Evolutionary conservation across 2,329 filamentous ascomycete genomes (phyloP).

Genomic region (Aspergillus jensenii): DNA sequence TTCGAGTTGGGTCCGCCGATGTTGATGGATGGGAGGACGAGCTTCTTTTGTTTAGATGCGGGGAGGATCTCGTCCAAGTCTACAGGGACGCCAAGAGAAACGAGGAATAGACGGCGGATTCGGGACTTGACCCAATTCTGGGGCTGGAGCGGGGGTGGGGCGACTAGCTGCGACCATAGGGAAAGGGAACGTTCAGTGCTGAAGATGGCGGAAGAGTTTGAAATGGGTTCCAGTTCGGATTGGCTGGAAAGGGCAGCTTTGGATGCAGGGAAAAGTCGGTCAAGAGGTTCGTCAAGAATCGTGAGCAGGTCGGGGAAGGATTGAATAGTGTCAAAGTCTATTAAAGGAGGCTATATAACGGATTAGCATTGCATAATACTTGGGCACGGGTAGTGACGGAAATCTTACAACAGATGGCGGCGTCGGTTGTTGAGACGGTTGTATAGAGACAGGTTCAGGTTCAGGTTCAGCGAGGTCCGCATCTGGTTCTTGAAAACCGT

Average conservation of each 20-base stretch:
- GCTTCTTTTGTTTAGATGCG: slow-evolving; percentile 96
- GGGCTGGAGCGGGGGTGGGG: slow-evolving; percentile 88
- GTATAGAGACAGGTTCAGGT: slow-evolving; percentile 19
- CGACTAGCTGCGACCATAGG: slow-evolving; percentile 93
- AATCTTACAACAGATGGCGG: slow-evolving; percentile 47
- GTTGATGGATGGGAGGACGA: slow-evolving; percentile 81
- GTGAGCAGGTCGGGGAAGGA: slow-evolving; percentile 43
- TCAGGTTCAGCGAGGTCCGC: slow-evolving; percentile 30
- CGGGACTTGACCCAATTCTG: slow-evolving; percentile 97
- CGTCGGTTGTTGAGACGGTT: slow-evolving; percentile 30
- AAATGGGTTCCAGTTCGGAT: slow-evolving; percentile 40
- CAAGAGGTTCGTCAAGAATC: slow-evolving; percentile 40
- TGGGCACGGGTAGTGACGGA: background rate
- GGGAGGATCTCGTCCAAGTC: slow-evolving; percentile 97
- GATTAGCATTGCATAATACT: background rate
- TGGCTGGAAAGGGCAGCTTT: slow-evolving; percentile 33
- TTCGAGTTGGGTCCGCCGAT: slow-evolving; percentile 54
- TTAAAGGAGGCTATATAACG: slow-evolving; percentile 34
- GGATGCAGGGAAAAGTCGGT: slow-evolving; percentile 46
- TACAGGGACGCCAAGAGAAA: slow-evolving; percentile 92
- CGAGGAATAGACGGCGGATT: slow-evolving; percentile 90
- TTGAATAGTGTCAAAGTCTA: slow-evolving; percentile 57
- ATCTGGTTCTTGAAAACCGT: slow-evolving; percentile 59
- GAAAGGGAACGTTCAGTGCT: slow-evolving; percentile 84
- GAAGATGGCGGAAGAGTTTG: slow-evolving; percentile 61